Conservation (phyloP, 1,139 yeast species). For the Magnusiomyces starmeri region DNA sequence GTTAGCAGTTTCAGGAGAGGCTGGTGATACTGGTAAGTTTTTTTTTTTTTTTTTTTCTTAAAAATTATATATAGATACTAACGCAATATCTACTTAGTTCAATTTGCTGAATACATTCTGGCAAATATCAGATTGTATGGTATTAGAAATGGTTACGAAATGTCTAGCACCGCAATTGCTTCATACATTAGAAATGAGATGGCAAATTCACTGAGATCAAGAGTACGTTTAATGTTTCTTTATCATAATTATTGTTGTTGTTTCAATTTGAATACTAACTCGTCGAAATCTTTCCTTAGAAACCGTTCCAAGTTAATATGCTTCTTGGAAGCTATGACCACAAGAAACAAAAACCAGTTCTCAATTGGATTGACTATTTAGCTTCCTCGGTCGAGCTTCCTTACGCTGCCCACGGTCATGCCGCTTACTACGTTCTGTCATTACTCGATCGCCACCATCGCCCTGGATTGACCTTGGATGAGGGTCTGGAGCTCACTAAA, state of each 20-base stretch:
- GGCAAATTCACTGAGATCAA: slow-evolving; percentile 79
- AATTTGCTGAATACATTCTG: slow-evolving; percentile 87
- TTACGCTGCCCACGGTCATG: slow-evolving; percentile 95
- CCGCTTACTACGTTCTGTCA: slow-evolving; percentile 88
- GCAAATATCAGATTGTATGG: slow-evolving; percentile 87
- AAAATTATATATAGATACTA: neutral
- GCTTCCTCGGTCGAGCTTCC: slow-evolving; percentile 90
- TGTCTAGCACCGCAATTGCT: slow-evolving; percentile 66
- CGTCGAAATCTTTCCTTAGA: slow-evolving; percentile 37
- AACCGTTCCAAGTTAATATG: slow-evolving; percentile 91
- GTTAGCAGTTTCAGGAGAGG: slow-evolving; percentile 89
- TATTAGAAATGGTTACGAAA: slow-evolving; percentile 77
- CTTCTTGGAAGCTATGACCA: slow-evolving; percentile 79
- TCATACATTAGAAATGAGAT: slow-evolving; percentile 82
- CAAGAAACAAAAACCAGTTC: slow-evolving; percentile 53
- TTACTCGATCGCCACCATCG: slow-evolving; percentile 86
- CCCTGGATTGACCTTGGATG: slow-evolving; percentile 66
- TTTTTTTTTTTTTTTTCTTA: slow-evolving; percentile 7
- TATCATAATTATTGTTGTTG: neutral
- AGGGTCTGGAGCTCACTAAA: slow-evolving; percentile 69
- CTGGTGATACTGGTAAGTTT: slow-evolving; percentile 69
- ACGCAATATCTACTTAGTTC: slow-evolving; percentile 40
- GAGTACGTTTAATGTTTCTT: slow-evolving; percentile 33
- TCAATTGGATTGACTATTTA: slow-evolving; percentile 88
- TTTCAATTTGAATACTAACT: neutral